phyloP scores from a whole-genome alignment of 352 stramenopile species.

The Phytophthora sojae region DNA sequence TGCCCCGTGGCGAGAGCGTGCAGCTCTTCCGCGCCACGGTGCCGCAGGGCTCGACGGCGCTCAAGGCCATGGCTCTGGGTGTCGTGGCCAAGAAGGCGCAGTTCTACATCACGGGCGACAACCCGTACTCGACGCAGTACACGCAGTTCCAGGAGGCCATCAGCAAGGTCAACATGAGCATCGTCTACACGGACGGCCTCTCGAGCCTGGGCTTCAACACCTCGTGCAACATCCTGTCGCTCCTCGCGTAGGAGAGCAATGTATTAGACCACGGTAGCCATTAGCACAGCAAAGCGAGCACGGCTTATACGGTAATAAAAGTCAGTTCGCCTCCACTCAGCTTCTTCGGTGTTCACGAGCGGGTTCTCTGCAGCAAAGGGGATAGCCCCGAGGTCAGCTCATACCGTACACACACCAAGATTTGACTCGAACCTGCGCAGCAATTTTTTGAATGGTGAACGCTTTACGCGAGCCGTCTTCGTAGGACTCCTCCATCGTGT shows the following conservation, averaged over 20 bases:
- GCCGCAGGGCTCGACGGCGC: constrained; percentile 35
- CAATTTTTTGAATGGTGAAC: too few species aligned
- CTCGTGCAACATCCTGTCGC: constrained; percentile 47
- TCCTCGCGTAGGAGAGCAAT: constrained; percentile 30
- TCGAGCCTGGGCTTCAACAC: constrained; percentile 45
- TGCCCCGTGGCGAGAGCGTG: constrained; percentile 57
- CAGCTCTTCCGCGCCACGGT: constrained; percentile 64
- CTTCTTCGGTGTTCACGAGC: constrained; percentile 7
- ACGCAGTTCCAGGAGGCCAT: constrained; percentile 53
- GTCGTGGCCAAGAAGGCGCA: constrained; percentile 47
- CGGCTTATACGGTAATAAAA: constrained; percentile 26
- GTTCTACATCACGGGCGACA: constrained; percentile 66
- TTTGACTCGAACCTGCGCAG: too few species aligned
- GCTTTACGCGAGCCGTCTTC: background rate
- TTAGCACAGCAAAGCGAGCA: constrained; percentile 13
- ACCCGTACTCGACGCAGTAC: constrained; percentile 52
- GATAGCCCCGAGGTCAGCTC: background rate
- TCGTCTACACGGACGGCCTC: constrained; percentile 68
- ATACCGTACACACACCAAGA: too few species aligned
- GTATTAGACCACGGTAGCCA: constrained; percentile 30
- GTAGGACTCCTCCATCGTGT: too few species aligned
- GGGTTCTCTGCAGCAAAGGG: background rate
- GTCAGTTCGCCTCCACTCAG: constrained; percentile 20
- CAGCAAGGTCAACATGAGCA: constrained; percentile 59
- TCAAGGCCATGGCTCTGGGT: constrained; percentile 52